Conservation (phyloP, 2,329 filamentous ascomycete genomes). For the Claviceps capensis region DNA sequence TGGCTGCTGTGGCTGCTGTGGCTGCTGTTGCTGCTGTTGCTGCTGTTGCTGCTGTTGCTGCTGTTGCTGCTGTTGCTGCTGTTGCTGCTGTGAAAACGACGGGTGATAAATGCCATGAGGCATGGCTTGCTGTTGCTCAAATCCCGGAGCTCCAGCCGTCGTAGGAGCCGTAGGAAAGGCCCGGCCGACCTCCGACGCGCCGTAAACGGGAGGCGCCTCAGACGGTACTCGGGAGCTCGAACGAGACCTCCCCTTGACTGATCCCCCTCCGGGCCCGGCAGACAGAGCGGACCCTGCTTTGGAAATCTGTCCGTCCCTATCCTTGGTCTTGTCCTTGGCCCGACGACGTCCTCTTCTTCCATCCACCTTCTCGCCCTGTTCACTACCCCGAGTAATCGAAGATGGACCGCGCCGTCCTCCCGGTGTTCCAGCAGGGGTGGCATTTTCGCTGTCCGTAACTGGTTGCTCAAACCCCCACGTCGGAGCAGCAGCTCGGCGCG, state of each 20-base stretch:
- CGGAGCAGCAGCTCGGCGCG: slow-evolving; percentile 54
- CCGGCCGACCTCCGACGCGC: background rate
- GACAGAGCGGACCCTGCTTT: slow-evolving; percentile 31
- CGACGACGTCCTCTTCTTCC: slow-evolving; percentile 25
- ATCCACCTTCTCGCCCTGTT: slow-evolving; percentile 32
- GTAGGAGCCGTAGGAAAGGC: background rate
- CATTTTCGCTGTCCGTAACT: slow-evolving; percentile 44
- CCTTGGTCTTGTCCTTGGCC: slow-evolving; percentile 24
- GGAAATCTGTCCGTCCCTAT: slow-evolving; percentile 25
- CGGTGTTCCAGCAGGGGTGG: slow-evolving; percentile 44
- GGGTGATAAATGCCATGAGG: slow-evolving; percentile 25
- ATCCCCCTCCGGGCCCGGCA: slow-evolving; percentile 24
- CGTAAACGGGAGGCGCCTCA: slow-evolving; percentile 11
- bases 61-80: background rate
- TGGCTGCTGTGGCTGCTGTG: slow-evolving; percentile 8
- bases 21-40: background rate
- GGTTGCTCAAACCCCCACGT: slow-evolving; percentile 54
- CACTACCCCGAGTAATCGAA: slow-evolving; percentile 22
- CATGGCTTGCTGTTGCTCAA: slow-evolving; percentile 28
- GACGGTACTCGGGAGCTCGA: slow-evolving; percentile 37
- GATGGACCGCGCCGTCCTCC: slow-evolving; percentile 31
- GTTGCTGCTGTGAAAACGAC: slow-evolving; percentile 18
- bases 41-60: background rate
- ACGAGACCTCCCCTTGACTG: slow-evolving; percentile 35
- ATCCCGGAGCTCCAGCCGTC: slow-evolving; percentile 19